Conservation (phyloP, 371 early-diverging fungal genomes). For the Capillidium rhysosporum region DNA sequence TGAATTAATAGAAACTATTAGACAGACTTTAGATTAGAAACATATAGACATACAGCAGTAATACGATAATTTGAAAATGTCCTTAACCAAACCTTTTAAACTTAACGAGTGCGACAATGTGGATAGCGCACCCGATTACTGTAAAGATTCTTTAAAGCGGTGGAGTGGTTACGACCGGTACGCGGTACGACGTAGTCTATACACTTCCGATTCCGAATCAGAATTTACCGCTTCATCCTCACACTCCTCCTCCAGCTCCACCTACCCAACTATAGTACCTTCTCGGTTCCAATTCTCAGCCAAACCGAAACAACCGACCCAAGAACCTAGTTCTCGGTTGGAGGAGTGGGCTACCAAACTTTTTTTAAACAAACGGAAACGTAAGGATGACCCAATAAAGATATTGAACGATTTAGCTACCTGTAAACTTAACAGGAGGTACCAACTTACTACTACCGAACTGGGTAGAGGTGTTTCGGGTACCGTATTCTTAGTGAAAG, state of each 20-base stretch:
- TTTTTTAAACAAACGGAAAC: background rate
- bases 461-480: constrained; percentile 5
- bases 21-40: too few species aligned
- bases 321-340: background rate
- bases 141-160: background rate
- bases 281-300: constrained; percentile 3
- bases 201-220: background rate
- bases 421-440: background rate
- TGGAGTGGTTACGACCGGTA: constrained; percentile 5
- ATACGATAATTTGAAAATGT: too few species aligned
- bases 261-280: background rate
- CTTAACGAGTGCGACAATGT: too few species aligned
- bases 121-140: background rate
- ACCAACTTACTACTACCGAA: background rate
- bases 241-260: background rate
- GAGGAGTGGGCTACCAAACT: background rate
- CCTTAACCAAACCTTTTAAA: too few species aligned
- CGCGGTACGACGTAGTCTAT: constrained; percentile 1
- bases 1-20: too few species aligned
- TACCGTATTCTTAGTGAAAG: constrained; percentile 1
- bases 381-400: background rate
- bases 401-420: background rate
- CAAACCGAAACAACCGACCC: background rate
- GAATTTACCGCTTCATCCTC: background rate
- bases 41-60: too few species aligned